Base-by-base conservation (phyloP, 1,284 basidiomycete genomes). In the Naganishia sp. region DNA sequence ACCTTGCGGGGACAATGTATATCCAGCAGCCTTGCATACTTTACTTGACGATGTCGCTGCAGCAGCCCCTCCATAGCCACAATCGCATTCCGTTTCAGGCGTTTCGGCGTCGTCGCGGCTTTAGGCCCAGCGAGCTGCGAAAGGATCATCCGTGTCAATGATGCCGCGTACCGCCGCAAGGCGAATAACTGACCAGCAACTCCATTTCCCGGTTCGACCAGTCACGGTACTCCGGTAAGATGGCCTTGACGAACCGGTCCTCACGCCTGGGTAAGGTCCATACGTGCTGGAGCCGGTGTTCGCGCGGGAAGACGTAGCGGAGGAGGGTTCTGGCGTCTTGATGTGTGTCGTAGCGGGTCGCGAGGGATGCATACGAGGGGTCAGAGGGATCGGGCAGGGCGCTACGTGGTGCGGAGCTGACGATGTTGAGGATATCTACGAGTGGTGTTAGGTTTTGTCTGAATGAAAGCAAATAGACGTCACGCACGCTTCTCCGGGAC, bases 261-360 rank as follows among this genome's bases (percentile, higher is more conserved):
- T 89, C 1, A 74, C 73, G 70, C 91, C 90, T 70, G 88, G 82
- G 71, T 89, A 84, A 11, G 78, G 74, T 75, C 67, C 86, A 92
- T 3, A 86, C 83, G 69, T 82, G 89, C 13, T 83, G 76, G 1
- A 94, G 77, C 0, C 84, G 83, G 71, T 88, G 91, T 70, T 92
- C 89, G 36, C 86, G 83, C 7, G 91, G 87, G 72, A 94, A 94
- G 0, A 95, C 81, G 74, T 94, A 90, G 42, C 48, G 50, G n/a
- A 65, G 54, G 28, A 53, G 56, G 61, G 36, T 69, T 46, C 55
- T 60, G n/a, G 49, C 45, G 21, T 66, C 67, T 48, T 53, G 50
- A 11, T 63, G 71, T 61, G 18, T 64, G 68, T 59, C 46, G 60
- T 21, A 67, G 70, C 67, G 73, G 67, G 60, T 64, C 71, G 60